Evolutionary conservation across 2,329 filamentous ascomycete genomes (phyloP), one percentile per base, ranked within the genome.

Genomic region (Cercospora sojina): DNA sequence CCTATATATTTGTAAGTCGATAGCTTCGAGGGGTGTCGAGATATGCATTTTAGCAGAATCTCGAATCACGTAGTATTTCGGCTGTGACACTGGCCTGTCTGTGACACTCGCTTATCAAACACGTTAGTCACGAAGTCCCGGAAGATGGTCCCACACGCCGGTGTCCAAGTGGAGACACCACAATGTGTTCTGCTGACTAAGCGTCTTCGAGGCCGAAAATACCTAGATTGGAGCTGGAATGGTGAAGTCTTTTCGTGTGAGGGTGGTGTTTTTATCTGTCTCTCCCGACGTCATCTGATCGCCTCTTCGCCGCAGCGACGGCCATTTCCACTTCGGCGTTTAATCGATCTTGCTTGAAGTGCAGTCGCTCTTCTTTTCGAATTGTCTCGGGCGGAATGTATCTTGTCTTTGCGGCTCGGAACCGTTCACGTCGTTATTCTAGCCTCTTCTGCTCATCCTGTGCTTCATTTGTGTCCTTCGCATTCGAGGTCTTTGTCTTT

Each of bases 361-460:
- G 51, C 60, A 63, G 13, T 18, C 25, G 29, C 18, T 63, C 51
- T 10, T 25, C 43, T 38, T n/a, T 35, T 2, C 20, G 59, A 12
- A 35, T 20, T 12, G 32, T 18, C 16, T 57, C 47, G 5, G 51
- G n/a, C 16, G 60, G 49, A 27, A 56, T 8, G 32, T 63, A 63
- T 16, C 49, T 57, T 5, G 25, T 55, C 35, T 63, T 63, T 23
- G 60, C 49, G 31, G 31, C 31, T 57, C 49, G 60, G 18, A 63
- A 63, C 6, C 32, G 20, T 51, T 57, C 51, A 29, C 60, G 60
- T 55, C 51, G 49, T 31, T 63, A 13, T n/a, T 57, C 47, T 25
- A 32, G 59, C 18, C n/a, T 16, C 3, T 23, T 31, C 43, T 53
- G 18, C 12, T 23, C 51, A 13, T 35, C 9, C 16, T 27, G 60